phyloP scores from a whole-genome alignment of 2,329 filamentous ascomycete species.

The Pyricularia grisea region DNA sequence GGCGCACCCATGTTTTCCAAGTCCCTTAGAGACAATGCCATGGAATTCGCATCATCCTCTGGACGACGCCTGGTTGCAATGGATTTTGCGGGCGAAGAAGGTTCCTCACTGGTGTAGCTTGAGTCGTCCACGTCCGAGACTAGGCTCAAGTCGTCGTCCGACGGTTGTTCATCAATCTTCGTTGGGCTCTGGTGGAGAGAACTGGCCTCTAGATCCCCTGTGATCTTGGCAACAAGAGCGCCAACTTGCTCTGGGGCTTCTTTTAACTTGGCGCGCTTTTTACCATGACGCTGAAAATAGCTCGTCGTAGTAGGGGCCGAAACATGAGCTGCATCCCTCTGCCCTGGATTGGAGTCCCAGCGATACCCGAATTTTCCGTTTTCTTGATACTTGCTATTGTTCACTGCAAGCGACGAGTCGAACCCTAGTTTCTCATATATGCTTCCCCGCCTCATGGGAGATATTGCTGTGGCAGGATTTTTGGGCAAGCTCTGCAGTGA shows the following conservation, averaged over 20 bases:
- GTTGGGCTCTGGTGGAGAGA: constrained; percentile 27
- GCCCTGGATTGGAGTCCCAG: constrained; percentile 18
- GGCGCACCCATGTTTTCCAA: constrained; percentile 34
- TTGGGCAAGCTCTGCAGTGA: constrained; percentile 11
- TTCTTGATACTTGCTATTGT: constrained; percentile 50
- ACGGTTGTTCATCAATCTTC: constrained; percentile 26
- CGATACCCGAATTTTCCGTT: constrained; percentile 44
- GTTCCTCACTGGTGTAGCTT: constrained; percentile 39
- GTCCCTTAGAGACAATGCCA: constrained; percentile 42
- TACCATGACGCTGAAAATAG: constrained; percentile 38
- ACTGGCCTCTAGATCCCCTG: constrained; percentile 22
- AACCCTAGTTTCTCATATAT: constrained; percentile 47
- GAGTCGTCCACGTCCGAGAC: constrained; percentile 48
- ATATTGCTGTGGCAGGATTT: constrained; percentile 11
- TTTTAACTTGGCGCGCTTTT: constrained; percentile 26
- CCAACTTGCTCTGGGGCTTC: constrained; percentile 24
- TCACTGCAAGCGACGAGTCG: constrained; percentile 39
- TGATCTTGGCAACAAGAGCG: constrained; percentile 26
- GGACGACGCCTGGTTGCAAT: constrained; percentile 29
- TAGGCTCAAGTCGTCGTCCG: constrained; percentile 39
- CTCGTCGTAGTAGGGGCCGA: constrained; percentile 31
- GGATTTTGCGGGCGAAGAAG: constrained; percentile 39
- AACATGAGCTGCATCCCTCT: constrained; percentile 15
- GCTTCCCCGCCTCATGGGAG: constrained; percentile 27
- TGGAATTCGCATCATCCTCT: constrained; percentile 45